Base-by-base conservation (phyloP, 2,329 filamentous ascomycete species). In the Thermoascus crustaceus region DNA sequence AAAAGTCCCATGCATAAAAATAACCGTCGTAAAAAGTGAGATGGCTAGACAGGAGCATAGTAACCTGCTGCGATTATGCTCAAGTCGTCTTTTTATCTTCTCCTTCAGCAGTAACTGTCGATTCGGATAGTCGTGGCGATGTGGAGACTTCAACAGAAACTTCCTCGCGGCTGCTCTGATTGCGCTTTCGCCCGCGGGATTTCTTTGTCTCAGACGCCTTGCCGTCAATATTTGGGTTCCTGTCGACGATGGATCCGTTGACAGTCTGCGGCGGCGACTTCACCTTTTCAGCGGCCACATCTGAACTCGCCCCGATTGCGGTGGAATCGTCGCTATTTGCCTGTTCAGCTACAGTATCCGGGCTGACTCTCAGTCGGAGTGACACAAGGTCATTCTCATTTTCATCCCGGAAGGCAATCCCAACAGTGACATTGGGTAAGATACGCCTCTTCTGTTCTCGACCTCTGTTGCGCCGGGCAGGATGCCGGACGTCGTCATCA, bases 371-470 rank as follows among this genome's bases (percentile, higher is more conserved):
- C 26, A 61, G 42, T 23, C 59, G 57, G 14, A 61, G 41, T 2
- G 58, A 61, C 16, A 61, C 57, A 13, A 61, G 39, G 34, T 61
- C 58, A n/a, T 60, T 58, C 16, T 56, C 52, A 19, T 44, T 34
- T 14, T 60, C 52, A 30, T 61, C 57, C 32, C 57, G 42, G 17
- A 61, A 58, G 17, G 54, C 57, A 20, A 61, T 61, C 1, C 55
- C 58, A n/a, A 61, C 57, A 1, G 58, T 61, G 13, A 61, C 51
- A 31, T 61, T 58, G 4, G 58, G 56, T 4, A 61, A 42, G 3
- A 60, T 53, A 2, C 55, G 54, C 24, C 51, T 49, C 33, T 54
- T 61, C 14, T 44, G 49, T 19, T 54, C 53, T 7, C 50, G 49
- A 17, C 39, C 42, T 24, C 55, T 47, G 5, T 30, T 45, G 11